Percentiles rank a stretch among this genome's conserved stretches.
Evolutionary conservation across 2,329 filamentous ascomycete genomes (phyloP).

Genomic region (Botrytis byssoidea): DNA sequence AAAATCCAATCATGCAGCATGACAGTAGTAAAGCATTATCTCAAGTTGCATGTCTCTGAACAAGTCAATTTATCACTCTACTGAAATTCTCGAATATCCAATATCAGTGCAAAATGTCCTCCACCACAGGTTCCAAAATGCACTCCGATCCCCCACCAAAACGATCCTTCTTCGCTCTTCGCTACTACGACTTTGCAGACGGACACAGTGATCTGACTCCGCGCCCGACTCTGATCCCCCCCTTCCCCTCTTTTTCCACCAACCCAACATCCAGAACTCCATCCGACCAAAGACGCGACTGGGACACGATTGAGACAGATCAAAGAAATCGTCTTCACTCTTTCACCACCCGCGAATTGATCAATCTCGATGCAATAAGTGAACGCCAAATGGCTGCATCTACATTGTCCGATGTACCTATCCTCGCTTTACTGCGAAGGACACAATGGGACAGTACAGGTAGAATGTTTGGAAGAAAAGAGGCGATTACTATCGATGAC

Average conservation of each 20-base stretch:
- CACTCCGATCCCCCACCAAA: not conserved
- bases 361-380: not conserved
- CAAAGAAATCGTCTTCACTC: not conserved
- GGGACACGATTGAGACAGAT: not conserved
- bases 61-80: not conserved
- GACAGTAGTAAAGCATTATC: not conserved
- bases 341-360: not conserved
- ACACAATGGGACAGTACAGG: not conserved
- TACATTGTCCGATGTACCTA: not conserved
- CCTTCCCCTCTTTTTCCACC: not conserved
- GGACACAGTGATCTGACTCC: not conserved
- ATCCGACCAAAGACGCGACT: not conserved
- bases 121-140: not conserved
- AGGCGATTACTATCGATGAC: not conserved
- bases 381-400: not conserved
- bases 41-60: rapidly evolving
- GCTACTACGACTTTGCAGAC: not conserved
- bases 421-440: not conserved
- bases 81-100: not conserved
- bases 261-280: not conserved
- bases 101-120: not conserved
- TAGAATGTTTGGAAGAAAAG: not conserved
- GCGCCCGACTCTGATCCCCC: not conserved
- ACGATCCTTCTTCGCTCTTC: not conserved
- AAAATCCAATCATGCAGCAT: too few species aligned